A percentile compares a stretch with the other conserved stretches of the same genome.
phyloP scores from a whole-genome alignment of 2,329 filamentous ascomycete species.

The Neoascochyta sp. region DNA sequence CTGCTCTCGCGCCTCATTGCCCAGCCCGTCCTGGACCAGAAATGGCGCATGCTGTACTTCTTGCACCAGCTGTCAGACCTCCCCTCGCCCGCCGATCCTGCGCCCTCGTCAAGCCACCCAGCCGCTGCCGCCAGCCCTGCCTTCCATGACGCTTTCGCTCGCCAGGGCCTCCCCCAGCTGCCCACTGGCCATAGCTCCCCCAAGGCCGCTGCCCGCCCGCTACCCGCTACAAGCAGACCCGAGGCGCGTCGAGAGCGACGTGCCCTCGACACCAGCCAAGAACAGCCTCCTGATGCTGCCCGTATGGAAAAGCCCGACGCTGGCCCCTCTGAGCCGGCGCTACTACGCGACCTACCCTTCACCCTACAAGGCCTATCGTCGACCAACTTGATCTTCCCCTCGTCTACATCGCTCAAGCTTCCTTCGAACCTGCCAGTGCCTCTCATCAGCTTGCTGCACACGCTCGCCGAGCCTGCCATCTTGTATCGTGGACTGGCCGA shows the following conservation, averaged over 20 bases:
- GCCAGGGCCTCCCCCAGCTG: constrained; percentile 43
- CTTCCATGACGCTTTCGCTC: constrained; percentile 49
- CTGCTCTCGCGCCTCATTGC: constrained; percentile 84
- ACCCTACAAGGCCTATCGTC: constrained; percentile 91
- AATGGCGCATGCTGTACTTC: constrained; percentile 94
- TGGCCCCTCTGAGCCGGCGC: constrained; percentile 43
- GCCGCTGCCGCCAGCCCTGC: constrained; percentile 24
- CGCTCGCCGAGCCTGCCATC: constrained; percentile 88
- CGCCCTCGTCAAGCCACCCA: constrained; percentile 16
- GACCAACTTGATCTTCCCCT: constrained; percentile 72
- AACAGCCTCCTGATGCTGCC: constrained; percentile 17
- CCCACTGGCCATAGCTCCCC: constrained; percentile 33
- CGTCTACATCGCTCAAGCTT: constrained; percentile 66
- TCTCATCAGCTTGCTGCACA: constrained; percentile 80
- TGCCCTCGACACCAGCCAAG: constrained; percentile 20
- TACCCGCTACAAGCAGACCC: constrained; percentile 16
- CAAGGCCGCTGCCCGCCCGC: constrained; percentile 18
- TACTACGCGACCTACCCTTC: constrained; percentile 73
- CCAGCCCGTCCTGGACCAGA: constrained; percentile 88
- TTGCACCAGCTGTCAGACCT: constrained; percentile 76
- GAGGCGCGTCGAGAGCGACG: constrained; percentile 30
- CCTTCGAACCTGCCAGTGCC: constrained; percentile 78
- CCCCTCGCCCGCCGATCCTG: constrained; percentile 10
- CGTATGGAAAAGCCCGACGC: constrained; percentile 10
- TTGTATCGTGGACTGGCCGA: constrained; percentile 75